Evolutionary conservation across 1,139 yeast genomes (phyloP), one percentile per base, ranked within the genome.

Genomic region (Nakaseomyces kungkrabaensis): DNA sequence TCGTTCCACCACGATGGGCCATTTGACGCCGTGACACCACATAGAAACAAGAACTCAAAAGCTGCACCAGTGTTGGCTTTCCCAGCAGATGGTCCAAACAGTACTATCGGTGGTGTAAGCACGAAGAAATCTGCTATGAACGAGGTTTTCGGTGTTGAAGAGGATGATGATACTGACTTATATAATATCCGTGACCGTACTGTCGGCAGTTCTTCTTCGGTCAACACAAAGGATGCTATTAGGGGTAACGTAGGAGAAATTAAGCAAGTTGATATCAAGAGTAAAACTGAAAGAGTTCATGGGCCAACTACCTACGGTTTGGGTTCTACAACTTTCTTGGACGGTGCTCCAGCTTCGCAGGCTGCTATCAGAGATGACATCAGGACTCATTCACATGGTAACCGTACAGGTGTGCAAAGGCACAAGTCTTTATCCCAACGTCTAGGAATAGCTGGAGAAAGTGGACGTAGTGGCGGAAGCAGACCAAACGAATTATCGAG

Each of bases 1-100:
- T 87, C 92, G 1, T 92, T 92, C 75, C 98, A 92, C 68, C 98
- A 92, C 67, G 98, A 92, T 68, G 98, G 98, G 11, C 98, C 98
- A 17, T 92, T 92, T 67, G 98, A 92, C 68, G 98, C 98, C 2
- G 90, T 97, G 68, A 85, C 95, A 5, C 97, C 98, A 5, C 96
- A 87, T 68, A 82, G 97, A 67, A 92, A 92, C 70, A 86, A 85
- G 69, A 78, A 85, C 64, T 72, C 72, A 31, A 83, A 81, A 65
- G 81, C 79, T 42, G 96, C 97, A 0, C 98, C 98, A 3, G 96
- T 92, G 27, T 75, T 82, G 72, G 98, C 98, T 0, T 92, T 89
- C 75, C 96, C 97, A 2, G 85, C 77, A 5, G 95, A 90, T 69
- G 97, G 97, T 0, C 96, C 97, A 53, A 92, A 90, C 68, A 87